Evolutionary conservation across 495 filamentous ascomycete genomes (phyloP), one percentile per base, ranked within the genome.

Genomic region (Neurospora hispaniola): DNA sequence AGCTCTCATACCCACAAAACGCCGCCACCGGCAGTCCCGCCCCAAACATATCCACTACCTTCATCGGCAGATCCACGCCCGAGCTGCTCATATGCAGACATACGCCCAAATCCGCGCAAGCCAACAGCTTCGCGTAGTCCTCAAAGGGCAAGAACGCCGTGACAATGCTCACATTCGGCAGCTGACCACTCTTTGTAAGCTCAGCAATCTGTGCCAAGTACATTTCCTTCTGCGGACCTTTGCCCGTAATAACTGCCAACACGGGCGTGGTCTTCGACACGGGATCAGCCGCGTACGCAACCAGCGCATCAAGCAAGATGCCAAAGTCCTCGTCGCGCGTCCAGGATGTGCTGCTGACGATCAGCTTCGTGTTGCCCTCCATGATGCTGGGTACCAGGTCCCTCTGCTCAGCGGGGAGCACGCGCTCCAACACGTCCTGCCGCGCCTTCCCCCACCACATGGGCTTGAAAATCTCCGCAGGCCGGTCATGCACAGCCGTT

Each of bases 31-130:
- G 96, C 70, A 99, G 81, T 0, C 96, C 96, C 1, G 93, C 91
- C 0, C 96, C 96, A 78, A 98, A 97, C 93, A 99, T 96, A 77
- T 99, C 96, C 7, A 99, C 94, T 9, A 99, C 94, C 82, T 99
- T 99, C 96, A 99, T 99, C 1, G 96, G 96, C 31, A 99, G 82
- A 82, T 99, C 96, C 1, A 99, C 93, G 4, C 96, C 96, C 62
- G 93, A 97, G 75, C 91, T 94, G 75, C 93, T 96, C 71, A 88
- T 96, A 81, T 99, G 96, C 69, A 99, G 84, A 76, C 92, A 96
- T 20, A 99, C 88, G 3, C 96, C 96, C 12, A 98, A 80, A 73
- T 98, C 96, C 20, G 96, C 95, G 59, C 90, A 91, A 39, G 90
- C 93, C n/a, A 99, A 86, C 14, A 98, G 86, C 5, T 81, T 85